Conservation (phyloP, 2,329 filamentous ascomycete genomes). For the Gliomastix tumulicola region DNA sequence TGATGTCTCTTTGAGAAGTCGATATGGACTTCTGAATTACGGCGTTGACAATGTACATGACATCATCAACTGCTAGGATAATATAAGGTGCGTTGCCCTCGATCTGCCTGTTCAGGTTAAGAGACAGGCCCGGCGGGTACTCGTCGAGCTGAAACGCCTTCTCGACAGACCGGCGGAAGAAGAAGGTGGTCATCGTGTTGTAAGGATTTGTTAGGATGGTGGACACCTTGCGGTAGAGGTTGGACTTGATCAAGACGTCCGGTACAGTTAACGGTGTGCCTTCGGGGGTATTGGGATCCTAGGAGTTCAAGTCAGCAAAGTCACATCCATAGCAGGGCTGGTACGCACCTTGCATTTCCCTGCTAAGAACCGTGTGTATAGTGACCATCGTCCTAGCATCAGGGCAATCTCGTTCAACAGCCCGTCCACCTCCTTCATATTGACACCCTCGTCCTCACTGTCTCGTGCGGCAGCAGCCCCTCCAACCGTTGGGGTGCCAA, state of each 20-base stretch:
- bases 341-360: conserved; percentile 71
- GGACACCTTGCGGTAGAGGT: conserved; percentile 71
- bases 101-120: conserved; percentile 66
- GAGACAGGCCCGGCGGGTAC: conserved; percentile 68
- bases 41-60: conserved; percentile 98
- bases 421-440: conserved; percentile 93
- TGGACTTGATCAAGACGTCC: conserved; percentile 69
- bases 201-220: conserved; percentile 73
- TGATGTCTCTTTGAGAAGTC: conserved; percentile 74
- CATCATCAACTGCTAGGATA: conserved; percentile 91
- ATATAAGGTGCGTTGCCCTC: conserved; percentile 81
- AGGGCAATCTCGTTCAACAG: conserved; percentile 81
- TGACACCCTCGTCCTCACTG: conserved; percentile 86
- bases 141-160: conserved; percentile 98
- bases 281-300: conserved; percentile 46
- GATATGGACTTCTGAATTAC: conserved; percentile 81
- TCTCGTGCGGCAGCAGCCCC: conserved; percentile 44
- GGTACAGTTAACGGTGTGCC: conserved; percentile 59
- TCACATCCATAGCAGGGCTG: too few species aligned
- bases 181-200: conserved; percentile 90
- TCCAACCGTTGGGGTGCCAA: conserved; percentile 68
- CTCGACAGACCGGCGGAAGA: conserved; percentile 91
- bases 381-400: conserved; percentile 89
- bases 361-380: conserved; percentile 85
- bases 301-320: too few species aligned